Percentiles rank a stretch among this genome's conserved stretches.
Conservation (phyloP, 1,284 basidiomycete species). For the Naganishia cerealis region DNA sequence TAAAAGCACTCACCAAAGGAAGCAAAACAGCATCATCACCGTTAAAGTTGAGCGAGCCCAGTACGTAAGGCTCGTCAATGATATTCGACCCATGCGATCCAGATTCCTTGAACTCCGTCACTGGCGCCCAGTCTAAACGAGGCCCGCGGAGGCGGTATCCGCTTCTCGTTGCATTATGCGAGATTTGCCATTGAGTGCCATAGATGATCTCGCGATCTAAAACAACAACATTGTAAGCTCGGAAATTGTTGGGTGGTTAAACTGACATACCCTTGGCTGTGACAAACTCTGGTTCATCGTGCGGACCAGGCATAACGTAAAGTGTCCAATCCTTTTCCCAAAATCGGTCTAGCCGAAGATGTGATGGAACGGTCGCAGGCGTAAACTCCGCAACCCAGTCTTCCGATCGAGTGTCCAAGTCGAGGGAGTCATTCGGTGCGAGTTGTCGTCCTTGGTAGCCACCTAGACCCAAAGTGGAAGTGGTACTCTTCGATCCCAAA, state of each 20-base stretch:
- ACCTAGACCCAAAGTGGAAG: constrained; percentile 43
- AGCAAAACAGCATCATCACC: constrained; percentile 72
- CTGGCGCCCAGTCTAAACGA: constrained; percentile 63
- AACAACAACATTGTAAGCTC: constrained; percentile 40
- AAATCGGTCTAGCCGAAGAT: constrained; percentile 36
- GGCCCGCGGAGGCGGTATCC: constrained; percentile 54
- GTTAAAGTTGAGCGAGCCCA: constrained; percentile 63
- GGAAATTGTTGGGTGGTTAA: constrained; percentile 52
- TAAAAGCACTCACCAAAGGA: constrained; percentile 54
- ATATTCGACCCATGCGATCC: constrained; percentile 72
- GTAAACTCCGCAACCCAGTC: constrained; percentile 52
- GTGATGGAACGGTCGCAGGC: constrained; percentile 32
- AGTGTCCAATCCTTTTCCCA: constrained; percentile 58
- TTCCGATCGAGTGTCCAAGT: constrained; percentile 57
- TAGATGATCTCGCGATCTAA: constrained; percentile 42
- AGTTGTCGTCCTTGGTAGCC: constrained; percentile 59
- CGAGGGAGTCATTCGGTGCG: constrained; percentile 53
- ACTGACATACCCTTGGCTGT: constrained; percentile 56
- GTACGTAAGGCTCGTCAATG: constrained; percentile 67
- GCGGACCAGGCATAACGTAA: constrained; percentile 64
- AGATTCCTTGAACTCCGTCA: constrained; percentile 64
- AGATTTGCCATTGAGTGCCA: constrained; percentile 44
- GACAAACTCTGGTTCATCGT: constrained; percentile 64
- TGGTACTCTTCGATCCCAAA: constrained; percentile 59
- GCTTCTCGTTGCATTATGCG: constrained; percentile 47